phyloP scores from a whole-genome alignment of 345 rosid species.

The Syzygium oleosum region DNA sequence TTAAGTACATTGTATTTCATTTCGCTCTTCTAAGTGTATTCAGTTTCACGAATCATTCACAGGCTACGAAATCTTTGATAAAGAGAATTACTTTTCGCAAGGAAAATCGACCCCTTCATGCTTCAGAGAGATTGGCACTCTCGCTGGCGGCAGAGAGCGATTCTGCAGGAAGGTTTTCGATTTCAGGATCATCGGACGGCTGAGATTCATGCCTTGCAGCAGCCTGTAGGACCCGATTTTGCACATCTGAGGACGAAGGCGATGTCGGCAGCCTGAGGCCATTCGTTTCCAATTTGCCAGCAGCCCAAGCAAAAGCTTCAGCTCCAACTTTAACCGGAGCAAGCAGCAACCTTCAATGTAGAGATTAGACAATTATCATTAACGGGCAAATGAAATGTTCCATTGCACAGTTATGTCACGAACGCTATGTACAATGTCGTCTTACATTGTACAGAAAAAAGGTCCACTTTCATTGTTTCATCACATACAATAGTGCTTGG shows the following conservation, averaged over 20 bases:
- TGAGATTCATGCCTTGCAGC: constrained; percentile 92
- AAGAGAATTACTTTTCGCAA: not conserved
- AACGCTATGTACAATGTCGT: not conserved
- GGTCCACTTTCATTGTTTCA: not conserved
- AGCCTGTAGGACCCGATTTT: constrained; percentile 77
- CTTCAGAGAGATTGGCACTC: constrained; percentile 45
- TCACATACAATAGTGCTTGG: not conserved
- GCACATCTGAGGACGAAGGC: constrained; percentile 81
- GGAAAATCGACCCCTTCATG: constrained; percentile 12
- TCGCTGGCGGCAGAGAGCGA: constrained; percentile 16
- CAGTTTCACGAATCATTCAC: not conserved
- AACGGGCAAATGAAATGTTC: not conserved
- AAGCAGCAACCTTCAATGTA: constrained; percentile 35
- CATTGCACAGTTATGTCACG: not conserved
- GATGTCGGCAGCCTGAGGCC: constrained; percentile 80
- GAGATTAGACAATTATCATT: not conserved
- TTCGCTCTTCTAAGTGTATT: not conserved
- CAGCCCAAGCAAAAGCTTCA: constrained; percentile 76
- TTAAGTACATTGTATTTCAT: not conserved
- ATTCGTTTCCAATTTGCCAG: constrained; percentile 79
- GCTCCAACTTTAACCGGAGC: constrained; percentile 64
- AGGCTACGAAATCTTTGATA: not conserved
- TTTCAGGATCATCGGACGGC: constrained; percentile 51
- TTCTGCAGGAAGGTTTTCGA: constrained; percentile 29
- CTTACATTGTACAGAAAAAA: not conserved